phyloP scores from a whole-genome alignment of 805 yeast genomes.

The Candida vaughaniae region DNA sequence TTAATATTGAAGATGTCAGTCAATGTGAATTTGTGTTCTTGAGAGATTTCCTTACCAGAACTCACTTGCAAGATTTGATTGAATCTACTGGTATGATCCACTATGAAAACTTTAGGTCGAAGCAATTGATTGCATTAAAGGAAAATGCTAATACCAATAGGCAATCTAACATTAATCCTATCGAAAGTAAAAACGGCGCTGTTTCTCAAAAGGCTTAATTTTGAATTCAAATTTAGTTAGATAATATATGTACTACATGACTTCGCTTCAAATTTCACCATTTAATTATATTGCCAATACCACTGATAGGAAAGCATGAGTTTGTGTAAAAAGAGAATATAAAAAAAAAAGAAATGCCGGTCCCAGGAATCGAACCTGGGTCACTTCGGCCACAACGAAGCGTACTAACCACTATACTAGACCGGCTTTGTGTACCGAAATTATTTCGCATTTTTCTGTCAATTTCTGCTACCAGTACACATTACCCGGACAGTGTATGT shows the following conservation, averaged over 20 bases:
- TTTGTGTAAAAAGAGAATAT: too few species aligned
- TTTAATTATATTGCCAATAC: too few species aligned
- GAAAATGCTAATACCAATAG: slow-evolving; percentile 65
- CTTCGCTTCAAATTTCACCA: too few species aligned
- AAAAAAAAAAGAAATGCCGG: too few species aligned
- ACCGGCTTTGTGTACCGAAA: slow-evolving; percentile 17
- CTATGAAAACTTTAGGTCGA: slow-evolving; percentile 90
- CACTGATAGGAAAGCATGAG: too few species aligned
- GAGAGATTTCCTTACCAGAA: slow-evolving; percentile 90
- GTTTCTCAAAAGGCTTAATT: slow-evolving; percentile 7
- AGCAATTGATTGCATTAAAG: slow-evolving; percentile 89
- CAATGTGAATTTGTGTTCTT: slow-evolving; percentile 96
- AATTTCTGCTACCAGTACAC: not conserved
- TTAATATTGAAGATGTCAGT: slow-evolving; percentile 88
- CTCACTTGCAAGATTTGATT: slow-evolving; percentile 93
- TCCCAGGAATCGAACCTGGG: slow-evolving; percentile 52
- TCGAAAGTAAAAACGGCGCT: slow-evolving; percentile 4
- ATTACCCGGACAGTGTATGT: not conserved
- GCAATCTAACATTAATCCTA: slow-evolving; percentile 20
- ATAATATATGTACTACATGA: not conserved
- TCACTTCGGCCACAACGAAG: slow-evolving; percentile 48
- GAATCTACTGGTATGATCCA: slow-evolving; percentile 87
- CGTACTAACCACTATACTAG: slow-evolving; percentile 49
- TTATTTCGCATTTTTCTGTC: not conserved
- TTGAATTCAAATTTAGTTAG: too few species aligned